Evolutionary conservation across 768 basidiomycete genomes (phyloP), one percentile per base, ranked within the genome.

Genomic region (Lentinula aciculospora): DNA sequence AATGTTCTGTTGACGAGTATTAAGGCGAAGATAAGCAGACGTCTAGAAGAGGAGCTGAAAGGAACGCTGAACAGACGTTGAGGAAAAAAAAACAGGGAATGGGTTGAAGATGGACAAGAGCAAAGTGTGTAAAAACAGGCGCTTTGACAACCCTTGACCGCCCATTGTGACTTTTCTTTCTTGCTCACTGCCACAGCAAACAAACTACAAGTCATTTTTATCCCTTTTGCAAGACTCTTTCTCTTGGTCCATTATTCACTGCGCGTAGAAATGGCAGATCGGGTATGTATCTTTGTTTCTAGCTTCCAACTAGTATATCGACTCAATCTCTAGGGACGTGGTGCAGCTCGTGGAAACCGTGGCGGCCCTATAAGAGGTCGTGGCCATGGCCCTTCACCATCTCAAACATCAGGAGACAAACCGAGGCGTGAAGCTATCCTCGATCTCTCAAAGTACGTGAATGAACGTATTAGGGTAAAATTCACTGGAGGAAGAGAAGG

Each of bases 401-500:
- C 77, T 17, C 75, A 75, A 53, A 76, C 79, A 31, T 64, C 79
- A 10, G 75, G 82, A 67, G 82, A 93, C 64, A 92, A 89, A 68
- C 91, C 90, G 44, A 91, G 89, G 70, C 83, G 92, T 42, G 96
- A 98, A 71, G 92, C 93, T 28, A 98, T 98, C 71, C 84, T 98
- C 31, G 94, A 98, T 71, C 85, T 98, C 31, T 85, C 90, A 49
- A 95, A 96, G 71, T 98, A 97, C 65, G 89, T 89, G 53, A 91
- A 96, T 71, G 86, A 94, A 71, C 82, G 85, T 61, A 92, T 99
- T 68, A 76, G 93, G 57, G 94, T 98, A 67, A 98, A 97, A 72
- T 98, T 99, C 68, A 93, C 93, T n/a, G 97, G 97, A 44, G 96
- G 96, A 37, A 77, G 97, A 39, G 94, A 99, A 82, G 94, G 95